Conservation (phyloP, 2,329 filamentous ascomycete genomes). For the Diaporthe citri region DNA sequence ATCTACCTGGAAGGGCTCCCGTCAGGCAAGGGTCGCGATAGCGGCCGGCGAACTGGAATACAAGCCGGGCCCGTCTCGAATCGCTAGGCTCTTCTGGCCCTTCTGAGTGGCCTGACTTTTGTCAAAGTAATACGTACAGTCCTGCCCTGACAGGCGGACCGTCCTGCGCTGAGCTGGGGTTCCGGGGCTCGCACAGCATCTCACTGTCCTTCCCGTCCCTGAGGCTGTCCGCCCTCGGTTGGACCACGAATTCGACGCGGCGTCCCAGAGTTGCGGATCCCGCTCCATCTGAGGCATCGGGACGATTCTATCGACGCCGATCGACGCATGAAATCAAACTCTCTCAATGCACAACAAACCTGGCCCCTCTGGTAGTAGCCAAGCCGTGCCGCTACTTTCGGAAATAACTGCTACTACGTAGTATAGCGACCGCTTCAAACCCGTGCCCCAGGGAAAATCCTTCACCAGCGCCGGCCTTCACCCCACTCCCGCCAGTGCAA, state of each 20-base stretch:
- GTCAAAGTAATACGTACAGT: not conserved
- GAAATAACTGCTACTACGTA: conserved; percentile 21
- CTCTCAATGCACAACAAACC: conserved; percentile 5
- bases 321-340: conserved; percentile 17
- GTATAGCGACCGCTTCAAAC: conserved; percentile 14
- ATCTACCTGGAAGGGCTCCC: conserved; percentile 31
- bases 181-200: conserved; percentile 11
- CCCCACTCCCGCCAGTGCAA: conserved; percentile 9
- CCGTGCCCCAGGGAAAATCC: not conserved
- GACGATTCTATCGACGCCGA: conserved; percentile 29
- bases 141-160: conserved; percentile 20
- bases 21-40: conserved; percentile 32
- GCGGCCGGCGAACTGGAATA: conserved; percentile 41
- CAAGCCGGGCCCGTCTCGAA: conserved; percentile 36
- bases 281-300: conserved; percentile 21
- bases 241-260: conserved; percentile 17
- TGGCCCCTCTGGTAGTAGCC: not conserved
- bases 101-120: conserved; percentile 33
- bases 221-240: conserved; percentile 25
- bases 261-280: conserved; percentile 33
- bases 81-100: conserved; percentile 27
- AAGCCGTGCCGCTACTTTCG: conserved; percentile 16
- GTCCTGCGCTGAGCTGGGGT: conserved; percentile 33
- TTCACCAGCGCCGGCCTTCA: not conserved
- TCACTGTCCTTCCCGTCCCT: conserved; percentile 2